A percentile compares a stretch with the other conserved stretches of the same genome.
Evolutionary conservation across 2,329 filamentous ascomycete genomes (phyloP).

Genomic region (Trichoderma sp.): DNA sequence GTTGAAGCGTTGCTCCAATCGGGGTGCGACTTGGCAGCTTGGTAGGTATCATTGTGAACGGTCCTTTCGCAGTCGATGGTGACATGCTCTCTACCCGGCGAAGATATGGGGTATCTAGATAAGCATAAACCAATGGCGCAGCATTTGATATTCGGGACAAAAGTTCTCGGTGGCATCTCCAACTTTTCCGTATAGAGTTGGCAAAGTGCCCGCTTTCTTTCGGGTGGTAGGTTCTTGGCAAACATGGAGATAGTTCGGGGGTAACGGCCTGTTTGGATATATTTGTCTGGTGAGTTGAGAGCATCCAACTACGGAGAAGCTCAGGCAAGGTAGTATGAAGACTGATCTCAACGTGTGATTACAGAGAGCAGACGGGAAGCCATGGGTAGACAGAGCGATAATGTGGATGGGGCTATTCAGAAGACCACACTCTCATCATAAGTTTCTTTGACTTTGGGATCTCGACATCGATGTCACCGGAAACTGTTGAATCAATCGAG

Average conservation of each 20-base stretch:
- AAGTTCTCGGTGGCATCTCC: background rate
- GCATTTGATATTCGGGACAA: background rate
- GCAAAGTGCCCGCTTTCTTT: background rate
- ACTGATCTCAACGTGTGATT: no score
- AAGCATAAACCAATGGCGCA: slow-evolving; percentile 4
- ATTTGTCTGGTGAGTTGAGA: background rate
- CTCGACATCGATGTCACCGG: no score
- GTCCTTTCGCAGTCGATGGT: background rate
- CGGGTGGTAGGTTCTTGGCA: slow-evolving; percentile 7
- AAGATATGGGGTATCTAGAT: background rate
- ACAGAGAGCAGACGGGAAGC: no score
- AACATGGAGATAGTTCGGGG: background rate
- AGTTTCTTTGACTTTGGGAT: no score
- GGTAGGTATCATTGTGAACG: background rate
- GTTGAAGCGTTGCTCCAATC: background rate
- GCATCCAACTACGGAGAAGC: background rate
- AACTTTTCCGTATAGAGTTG: background rate
- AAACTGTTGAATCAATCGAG: no score
- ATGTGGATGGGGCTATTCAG: no score
- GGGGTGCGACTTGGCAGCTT: slow-evolving; percentile 6
- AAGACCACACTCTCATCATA: no score
- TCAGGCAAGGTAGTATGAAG: background rate
- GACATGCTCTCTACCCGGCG: background rate
- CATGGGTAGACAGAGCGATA: no score
- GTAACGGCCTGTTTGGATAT: background rate